Evolutionary conservation across 306 rosid species (phyloP), one percentile per base, ranked within the genome.

Genomic region (Leucaena leucocephala): DNA sequence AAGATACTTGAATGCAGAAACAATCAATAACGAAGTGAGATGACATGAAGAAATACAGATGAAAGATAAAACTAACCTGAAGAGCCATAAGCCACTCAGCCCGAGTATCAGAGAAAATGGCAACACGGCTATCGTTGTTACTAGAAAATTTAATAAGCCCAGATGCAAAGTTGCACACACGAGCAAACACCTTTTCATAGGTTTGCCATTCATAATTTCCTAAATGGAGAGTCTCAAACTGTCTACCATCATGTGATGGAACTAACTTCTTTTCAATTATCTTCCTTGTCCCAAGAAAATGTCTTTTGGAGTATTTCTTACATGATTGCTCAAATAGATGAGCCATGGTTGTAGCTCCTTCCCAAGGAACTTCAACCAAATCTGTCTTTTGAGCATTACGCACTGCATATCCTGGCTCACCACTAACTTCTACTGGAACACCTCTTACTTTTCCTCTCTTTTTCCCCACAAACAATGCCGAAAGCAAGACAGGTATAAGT

Each of bases 191-290:
- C 63, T 92, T 87, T 75, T 83, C 84, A 67, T 86, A 94, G 55
- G 93, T 87, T 82, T 89, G 85, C 98, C 98, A 94, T 70, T 89
- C 89, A 80, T 92, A 94, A 8, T 94, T 90, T 42, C 97, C 98
- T 45, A 91, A 75, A 78, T 89, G 92, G 59, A 92, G 83, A 82
- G 91, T 94, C 86, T 94, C 98, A 88, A 89, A 94, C 91, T 83
- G 89, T 80, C 88, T 87, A 75, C 97, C 98, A 87, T 90, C 92
- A 8, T 84, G 83, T 44, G 90, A 76, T 42, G 92, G 64, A 64
- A 92, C 83, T 84, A 87, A 46, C 73, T 88, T 97, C 82, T 34
- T 91, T 54, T 49, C 77, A 72, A 94, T 87, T 46, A 85, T 63
- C 84, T 91, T 91, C 76, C 97, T 92, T 42, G 89, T 89, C 57